Base-by-base conservation (phyloP, 1,284 basidiomycete species). In the Naganishia sp. region DNA sequence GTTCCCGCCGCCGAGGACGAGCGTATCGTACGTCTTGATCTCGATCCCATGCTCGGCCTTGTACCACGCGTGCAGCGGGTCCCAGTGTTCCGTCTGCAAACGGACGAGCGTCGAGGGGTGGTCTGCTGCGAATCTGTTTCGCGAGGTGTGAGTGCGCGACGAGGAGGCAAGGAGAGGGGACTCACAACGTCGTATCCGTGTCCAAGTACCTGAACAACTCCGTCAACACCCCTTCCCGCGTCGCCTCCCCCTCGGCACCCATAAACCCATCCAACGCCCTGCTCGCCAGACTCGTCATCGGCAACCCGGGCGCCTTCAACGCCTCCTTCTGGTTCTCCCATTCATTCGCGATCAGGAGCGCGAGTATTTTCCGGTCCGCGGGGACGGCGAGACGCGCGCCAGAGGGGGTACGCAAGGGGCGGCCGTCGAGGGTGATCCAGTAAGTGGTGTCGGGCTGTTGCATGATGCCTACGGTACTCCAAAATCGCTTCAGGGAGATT, bases 101-200 rank as follows among this genome's bases (percentile, higher is more conserved):
- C 83, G 81, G 50, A 91, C 91, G 23, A 99, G 84, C 1, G 85
- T 82, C 13, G 84, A 82, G 0, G 94, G 93, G 67, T 87, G 82
- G 53, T 90, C 85, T 74, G 91, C 86, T 69, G 92, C 89, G 80
- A 94, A 98, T 76, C 92, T 94, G 73, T 28, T 49, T 39, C 31
- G 56, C 45, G 25, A 46, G 11, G 43, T 9, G 39, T 42, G 41
- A 52, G 71, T 67, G 50, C 49, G 21, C 21, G 2, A 43, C 46
- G 23, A 43, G 35, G 46, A 45, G 3, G 35, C 28, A 18, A 35
- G 55, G 25, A 39, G n/a, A 28, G 25, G 57, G 50, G 39, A 17
- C 84, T 66, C 71, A 94, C 94, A 92, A 94, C 67, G 99, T 87
- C 0, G 96, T 94, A 76, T 99, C 96, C 2, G 95, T 98, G 71